These are phyloP conservation scores for Nicotiana paniculata DNA, from an alignment of 257 asterid genomes.

Conservation along the genomic window DNA sequence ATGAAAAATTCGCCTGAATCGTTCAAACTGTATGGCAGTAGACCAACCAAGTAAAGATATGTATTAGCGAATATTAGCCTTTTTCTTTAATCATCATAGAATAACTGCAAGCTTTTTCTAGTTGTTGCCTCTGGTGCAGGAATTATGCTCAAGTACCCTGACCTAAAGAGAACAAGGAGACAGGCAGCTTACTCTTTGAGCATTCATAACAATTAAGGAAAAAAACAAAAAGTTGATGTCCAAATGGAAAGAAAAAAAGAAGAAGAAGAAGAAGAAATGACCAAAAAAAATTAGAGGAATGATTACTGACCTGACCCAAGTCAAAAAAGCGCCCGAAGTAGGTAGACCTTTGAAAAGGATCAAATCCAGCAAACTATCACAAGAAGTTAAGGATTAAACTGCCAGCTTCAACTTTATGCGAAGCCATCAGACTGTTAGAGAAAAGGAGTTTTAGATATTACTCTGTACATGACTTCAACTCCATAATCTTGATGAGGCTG, in stretches of 20 bases:
- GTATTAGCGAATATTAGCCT: background rate
- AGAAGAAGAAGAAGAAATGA: background rate
- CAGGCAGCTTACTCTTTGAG: slow-evolving; percentile 1
- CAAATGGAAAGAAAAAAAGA: background rate
- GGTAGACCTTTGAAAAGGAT: slow-evolving; percentile 94
- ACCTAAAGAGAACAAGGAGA: background rate
- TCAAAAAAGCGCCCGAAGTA: slow-evolving; percentile 94
- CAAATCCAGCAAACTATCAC: slow-evolving; percentile 88
- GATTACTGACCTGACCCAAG: slow-evolving; percentile 76
- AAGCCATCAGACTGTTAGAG: background rate
- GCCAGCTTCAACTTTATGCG: background rate
- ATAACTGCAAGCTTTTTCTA: background rate
- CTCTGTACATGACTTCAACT: slow-evolving; percentile 95
- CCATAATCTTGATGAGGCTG: slow-evolving; percentile 92
- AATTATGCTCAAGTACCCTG: background rate
- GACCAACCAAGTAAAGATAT: background rate
- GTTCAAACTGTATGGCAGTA: slow-evolving; percentile 56
- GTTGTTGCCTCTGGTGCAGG: background rate
- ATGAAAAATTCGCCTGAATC: slow-evolving; percentile 90
- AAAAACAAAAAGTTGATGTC: background rate
- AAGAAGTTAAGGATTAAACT: background rate
- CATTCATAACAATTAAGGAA: background rate
- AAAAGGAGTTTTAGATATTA: slow-evolving; percentile 17
- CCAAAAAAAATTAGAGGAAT: background rate
- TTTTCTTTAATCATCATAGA: background rate